Percentiles rank a stretch among this genome's conserved stretches.
Evolutionary conservation across 441 rosid species (phyloP).

Genomic region (Sinapis alba): DNA sequence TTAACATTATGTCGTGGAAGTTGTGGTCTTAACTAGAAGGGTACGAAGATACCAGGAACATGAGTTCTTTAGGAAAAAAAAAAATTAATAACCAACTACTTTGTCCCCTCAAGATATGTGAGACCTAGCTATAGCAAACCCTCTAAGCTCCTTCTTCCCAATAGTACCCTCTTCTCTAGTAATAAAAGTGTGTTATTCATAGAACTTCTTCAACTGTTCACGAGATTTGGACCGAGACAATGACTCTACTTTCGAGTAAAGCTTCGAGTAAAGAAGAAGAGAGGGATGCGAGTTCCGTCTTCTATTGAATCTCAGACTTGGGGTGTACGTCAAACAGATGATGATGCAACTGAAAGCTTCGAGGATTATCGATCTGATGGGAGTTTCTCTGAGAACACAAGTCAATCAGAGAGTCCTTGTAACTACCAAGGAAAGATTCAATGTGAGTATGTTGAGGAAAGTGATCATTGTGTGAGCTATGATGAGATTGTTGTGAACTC

Average conservation of each 20-base stretch:
- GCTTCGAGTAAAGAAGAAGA: no score
- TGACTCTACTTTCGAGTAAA: no score
- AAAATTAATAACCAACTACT: no score
- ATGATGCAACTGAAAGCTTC: not conserved
- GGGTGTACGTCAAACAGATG: not conserved
- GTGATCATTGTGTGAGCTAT: conserved; percentile 39
- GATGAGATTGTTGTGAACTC: conserved; percentile 48
- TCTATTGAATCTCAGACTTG: not conserved
- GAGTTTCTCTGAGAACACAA: conserved; percentile 35
- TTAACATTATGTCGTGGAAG: not conserved
- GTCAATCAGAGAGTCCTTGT: conserved; percentile 29
- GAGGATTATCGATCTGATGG: conserved; percentile 27
- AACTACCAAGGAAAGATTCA: conserved; percentile 1
- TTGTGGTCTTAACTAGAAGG: not conserved
- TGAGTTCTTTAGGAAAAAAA: not conserved
- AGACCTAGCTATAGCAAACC: no score
- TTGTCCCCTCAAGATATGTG: no score
- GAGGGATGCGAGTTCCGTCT: not conserved
- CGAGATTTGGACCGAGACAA: no score
- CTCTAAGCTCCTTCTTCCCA: no score
- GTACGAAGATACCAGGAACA: not conserved
- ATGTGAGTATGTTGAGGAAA: not conserved
- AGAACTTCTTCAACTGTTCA: no score
- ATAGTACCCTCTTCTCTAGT: no score
- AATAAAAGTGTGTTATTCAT: no score